Evolutionary conservation across 2,329 filamentous ascomycete genomes (phyloP), one percentile per base, ranked within the genome.

Genomic region (Trichothecium roseum): DNA sequence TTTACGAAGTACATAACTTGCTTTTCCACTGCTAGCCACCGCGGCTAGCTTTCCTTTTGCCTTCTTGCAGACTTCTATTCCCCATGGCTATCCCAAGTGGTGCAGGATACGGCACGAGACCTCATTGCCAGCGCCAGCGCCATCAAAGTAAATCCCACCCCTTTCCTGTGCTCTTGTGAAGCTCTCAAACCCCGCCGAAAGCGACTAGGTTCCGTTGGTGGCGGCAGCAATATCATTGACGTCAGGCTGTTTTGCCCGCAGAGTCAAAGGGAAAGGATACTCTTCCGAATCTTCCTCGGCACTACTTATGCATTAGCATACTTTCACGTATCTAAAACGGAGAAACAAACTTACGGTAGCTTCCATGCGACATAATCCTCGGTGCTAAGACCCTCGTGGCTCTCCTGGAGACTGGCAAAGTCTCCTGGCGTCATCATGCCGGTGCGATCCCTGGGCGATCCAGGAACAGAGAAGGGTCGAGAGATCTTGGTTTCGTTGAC

Each of bases 351-450:
- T 82, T 74, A 96, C 83, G 89, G 91, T 40, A 96, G 68, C 64
- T 93, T 94, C 91, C 91, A 98, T 22, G 89, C 84, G 52, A 96
- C 86, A 58, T 98, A 96, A 55, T 98, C 91, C 62, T 98, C 91
- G 1, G 91, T 96, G 63, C 73, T 91, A 47, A 98, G 64, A 1
- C 89, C 88, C 59, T 98, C 91, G 30, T 82, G 81, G 30, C 87
- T 86, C 61, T 98, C 91, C 61, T 96, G 91, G 37, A 98, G 67
- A 47, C 86, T 94, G 18, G 87, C 91, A 69, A 96, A 96, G 59
- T 98, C 91, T 32, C 91, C 91, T 7, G 91, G 91, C 1, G 91
- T 98, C 91, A 98, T 96, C 87, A 95, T 94, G 36, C 91, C 91
- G 30, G 81, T 81, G 24, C 87, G 76, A 55, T 94, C 88, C 42